Conservation (phyloP, 2,329 filamentous ascomycete species). For the Sarocladium strictum region DNA sequence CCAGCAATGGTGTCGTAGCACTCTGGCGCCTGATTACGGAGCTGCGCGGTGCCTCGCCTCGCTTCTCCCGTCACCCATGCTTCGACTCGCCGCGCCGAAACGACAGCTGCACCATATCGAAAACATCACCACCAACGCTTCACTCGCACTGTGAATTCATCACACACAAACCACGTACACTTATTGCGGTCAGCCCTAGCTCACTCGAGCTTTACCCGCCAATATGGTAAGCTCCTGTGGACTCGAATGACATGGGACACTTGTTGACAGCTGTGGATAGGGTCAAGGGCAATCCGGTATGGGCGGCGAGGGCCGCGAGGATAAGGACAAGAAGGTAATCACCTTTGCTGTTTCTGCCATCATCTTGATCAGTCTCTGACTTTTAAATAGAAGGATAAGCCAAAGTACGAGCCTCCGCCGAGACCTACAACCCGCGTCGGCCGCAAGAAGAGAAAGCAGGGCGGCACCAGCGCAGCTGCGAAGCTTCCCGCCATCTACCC, state of each 20-base stretch:
- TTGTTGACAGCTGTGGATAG: conserved; percentile 35
- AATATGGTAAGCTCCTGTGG: conserved; percentile 26
- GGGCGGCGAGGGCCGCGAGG: conserved; percentile 74
- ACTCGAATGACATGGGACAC: neutral
- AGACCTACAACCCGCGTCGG: conserved; percentile 94
- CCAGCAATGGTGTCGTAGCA: conserved; percentile 35
- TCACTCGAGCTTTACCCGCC: conserved; percentile 23
- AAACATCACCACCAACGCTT: conserved; percentile 1
- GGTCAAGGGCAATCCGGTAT: conserved; percentile 85
- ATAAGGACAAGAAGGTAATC: conserved; percentile 88
- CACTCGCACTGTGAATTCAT: conserved; percentile 11
- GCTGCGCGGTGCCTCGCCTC: conserved; percentile 18
- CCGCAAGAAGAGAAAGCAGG: conserved; percentile 96
- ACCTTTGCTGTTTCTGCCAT: neutral
- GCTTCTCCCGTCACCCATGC: conserved; percentile 27
- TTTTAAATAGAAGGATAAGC: conserved; percentile 83
- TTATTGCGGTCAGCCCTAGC: conserved; percentile 13
- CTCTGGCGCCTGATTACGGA: conserved; percentile 35
- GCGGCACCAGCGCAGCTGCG: conserved; percentile 86
- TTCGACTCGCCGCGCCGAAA: conserved; percentile 18
- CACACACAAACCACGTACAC: conserved; percentile 5
- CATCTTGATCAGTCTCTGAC: neutral
- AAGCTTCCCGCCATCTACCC: conserved; percentile 94
- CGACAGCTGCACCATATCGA: conserved; percentile 14
- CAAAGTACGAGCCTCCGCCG: conserved; percentile 98